Evolutionary conservation across 2,329 filamentous ascomycete genomes (phyloP).

Genomic region (Fusarium sp.): DNA sequence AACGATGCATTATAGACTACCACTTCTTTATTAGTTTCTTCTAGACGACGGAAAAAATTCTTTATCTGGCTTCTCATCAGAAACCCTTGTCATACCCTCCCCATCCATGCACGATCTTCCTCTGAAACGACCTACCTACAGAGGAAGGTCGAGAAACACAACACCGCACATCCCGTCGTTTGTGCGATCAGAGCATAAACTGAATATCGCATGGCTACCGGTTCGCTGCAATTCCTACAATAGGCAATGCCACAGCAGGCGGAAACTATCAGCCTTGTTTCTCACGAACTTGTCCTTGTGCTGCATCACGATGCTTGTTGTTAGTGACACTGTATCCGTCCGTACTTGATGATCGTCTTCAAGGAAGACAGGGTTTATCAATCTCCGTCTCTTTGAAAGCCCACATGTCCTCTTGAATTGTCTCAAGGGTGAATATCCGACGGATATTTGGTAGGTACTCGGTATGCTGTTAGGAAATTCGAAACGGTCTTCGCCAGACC

Average conservation of each 20-base stretch:
- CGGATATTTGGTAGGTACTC: neutral
- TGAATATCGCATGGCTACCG: constrained; percentile 22
- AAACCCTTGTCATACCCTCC: constrained; percentile 11
- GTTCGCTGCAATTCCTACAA: constrained; percentile 42
- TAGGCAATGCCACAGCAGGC: constrained; percentile 24
- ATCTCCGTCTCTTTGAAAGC: constrained; percentile 11
- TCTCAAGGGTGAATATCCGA: neutral
- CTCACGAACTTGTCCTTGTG: neutral
- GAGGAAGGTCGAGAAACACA: constrained; percentile 24
- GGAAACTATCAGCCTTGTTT: constrained; percentile 27
- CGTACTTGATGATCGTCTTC: constrained; percentile 3
- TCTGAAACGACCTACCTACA: constrained; percentile 33
- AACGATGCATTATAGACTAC: neutral
- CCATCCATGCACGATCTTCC: constrained; percentile 17
- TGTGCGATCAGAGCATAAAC: constrained; percentile 16
- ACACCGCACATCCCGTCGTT: constrained; percentile 26
- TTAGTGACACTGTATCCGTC: constrained; percentile 13
- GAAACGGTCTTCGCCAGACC: neutral
- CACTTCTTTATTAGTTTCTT: neutral
- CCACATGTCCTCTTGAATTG: neutral
- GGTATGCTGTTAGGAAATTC: no score
- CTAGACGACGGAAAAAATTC: neutral
- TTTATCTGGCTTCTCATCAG: neutral
- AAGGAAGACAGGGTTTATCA: neutral
- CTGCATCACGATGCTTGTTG: neutral